Conservation (phyloP, 345 rosid species). For the Pistacia atlantica region DNA sequence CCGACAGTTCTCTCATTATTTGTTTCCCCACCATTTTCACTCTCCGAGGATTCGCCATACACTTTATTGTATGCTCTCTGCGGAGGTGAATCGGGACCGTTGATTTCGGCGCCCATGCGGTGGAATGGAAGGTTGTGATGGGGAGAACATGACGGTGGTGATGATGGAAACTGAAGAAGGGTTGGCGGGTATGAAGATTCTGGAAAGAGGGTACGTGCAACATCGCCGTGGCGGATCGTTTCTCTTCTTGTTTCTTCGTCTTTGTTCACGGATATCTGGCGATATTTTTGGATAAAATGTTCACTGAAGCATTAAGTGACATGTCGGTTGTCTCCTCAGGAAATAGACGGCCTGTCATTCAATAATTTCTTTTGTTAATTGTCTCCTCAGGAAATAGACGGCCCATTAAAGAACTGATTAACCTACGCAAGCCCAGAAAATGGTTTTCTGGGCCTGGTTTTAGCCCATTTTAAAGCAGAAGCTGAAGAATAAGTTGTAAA, state of each 20-base stretch:
- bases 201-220: conserved; percentile 20
- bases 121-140: conserved; percentile 29
- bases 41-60: conserved; percentile 93
- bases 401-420: no score
- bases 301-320: background rate
- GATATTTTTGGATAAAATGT: background rate
- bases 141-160: conserved; percentile 19
- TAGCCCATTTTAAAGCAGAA: background rate
- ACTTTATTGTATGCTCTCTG: conserved; percentile 32
- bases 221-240: conserved; percentile 36
- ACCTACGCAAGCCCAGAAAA: background rate
- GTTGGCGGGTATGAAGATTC: conserved; percentile 27
- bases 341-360: background rate
- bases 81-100: conserved; percentile 31
- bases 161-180: conserved; percentile 19
- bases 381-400: background rate
- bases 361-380: no score
- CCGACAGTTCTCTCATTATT: conserved; percentile 85
- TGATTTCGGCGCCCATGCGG: conserved; percentile 29
- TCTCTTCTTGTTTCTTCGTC: background rate
- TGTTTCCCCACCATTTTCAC: conserved; percentile 92
- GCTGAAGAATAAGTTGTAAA: no score
- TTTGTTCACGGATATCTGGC: background rate
- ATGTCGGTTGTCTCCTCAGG: background rate
- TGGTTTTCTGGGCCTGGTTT: background rate